Conservation (phyloP, 257 asterid species). For the Nicotiana undulata region DNA sequence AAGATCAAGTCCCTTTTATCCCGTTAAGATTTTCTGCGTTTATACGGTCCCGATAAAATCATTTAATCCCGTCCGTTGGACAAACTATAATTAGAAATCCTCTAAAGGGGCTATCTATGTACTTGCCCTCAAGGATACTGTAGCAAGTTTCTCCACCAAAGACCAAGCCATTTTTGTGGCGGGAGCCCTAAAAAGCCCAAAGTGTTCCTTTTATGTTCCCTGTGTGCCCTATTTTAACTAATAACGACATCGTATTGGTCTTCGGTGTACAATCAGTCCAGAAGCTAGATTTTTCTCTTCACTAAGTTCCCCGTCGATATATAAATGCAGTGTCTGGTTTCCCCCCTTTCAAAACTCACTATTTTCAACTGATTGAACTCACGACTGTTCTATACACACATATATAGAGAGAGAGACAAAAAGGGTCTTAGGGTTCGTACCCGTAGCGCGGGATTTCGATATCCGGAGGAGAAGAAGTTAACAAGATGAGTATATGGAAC, state of each 20-base stretch:
- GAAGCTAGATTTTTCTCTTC: background rate
- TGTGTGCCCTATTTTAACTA: background rate
- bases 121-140: too few species aligned
- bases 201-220: too few species aligned
- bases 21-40: too few species aligned
- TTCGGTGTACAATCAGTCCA: background rate
- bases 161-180: too few species aligned
- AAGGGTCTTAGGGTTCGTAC: background rate
- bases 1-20: too few species aligned
- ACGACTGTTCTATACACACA: background rate
- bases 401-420: background rate
- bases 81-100: too few species aligned
- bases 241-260: background rate
- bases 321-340: background rate
- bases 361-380: background rate
- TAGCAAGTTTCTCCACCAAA: too few species aligned
- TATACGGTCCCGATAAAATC: too few species aligned
- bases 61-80: too few species aligned
- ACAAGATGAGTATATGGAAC: conserved; percentile 84
- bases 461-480: background rate
- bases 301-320: background rate
- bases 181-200: too few species aligned
- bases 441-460: background rate
- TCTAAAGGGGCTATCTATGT: too few species aligned
- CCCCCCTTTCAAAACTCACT: background rate